phyloP scores from a whole-genome alignment of 2,329 filamentous ascomycete genomes.

The Fonsecaea monophora region DNA sequence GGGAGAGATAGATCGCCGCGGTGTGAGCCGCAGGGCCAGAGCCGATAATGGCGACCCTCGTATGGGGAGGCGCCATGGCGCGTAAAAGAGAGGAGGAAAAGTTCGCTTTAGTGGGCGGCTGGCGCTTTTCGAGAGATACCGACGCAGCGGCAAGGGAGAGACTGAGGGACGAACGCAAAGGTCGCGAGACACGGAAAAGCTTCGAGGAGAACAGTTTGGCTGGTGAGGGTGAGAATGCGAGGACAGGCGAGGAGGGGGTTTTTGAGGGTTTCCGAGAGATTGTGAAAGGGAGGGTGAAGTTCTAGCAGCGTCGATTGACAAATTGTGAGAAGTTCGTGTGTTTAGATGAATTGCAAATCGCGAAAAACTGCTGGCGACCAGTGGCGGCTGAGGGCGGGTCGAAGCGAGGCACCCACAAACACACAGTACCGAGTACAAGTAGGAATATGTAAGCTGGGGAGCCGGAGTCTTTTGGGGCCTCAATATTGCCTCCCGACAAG shows the following conservation, averaged over 20 bases:
- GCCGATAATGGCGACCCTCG: slow-evolving; percentile 66
- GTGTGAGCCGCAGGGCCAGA: slow-evolving; percentile 98
- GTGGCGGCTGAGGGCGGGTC: slow-evolving; percentile 7
- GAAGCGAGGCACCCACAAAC: slow-evolving; percentile 1
- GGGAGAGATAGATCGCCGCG: slow-evolving; percentile 92
- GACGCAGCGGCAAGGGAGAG: slow-evolving; percentile 75
- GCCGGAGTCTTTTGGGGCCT: neutral
- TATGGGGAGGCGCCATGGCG: slow-evolving; percentile 71
- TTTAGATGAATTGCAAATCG: slow-evolving; percentile 19
- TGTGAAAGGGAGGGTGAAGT: slow-evolving; percentile 11
- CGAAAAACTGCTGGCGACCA: neutral
- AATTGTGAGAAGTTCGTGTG: slow-evolving; percentile 11
- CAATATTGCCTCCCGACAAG: neutral
- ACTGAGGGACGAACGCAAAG: slow-evolving; percentile 73
- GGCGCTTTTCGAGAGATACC: slow-evolving; percentile 66
- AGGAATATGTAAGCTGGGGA: too few species aligned
- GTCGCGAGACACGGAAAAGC: slow-evolving; percentile 64
- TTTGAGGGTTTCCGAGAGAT: neutral
- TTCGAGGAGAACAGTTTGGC: slow-evolving; percentile 92
- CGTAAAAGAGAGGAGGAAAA: slow-evolving; percentile 57
- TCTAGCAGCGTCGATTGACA: slow-evolving; percentile 22
- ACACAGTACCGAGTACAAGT: too few species aligned
- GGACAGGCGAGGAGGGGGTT: neutral
- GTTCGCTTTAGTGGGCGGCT: slow-evolving; percentile 43
- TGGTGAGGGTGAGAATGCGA: slow-evolving; percentile 47